Percentiles rank a stretch among this genome's conserved stretches.
Conservation (phyloP, 768 basidiomycete genomes). For the Boletus insuetus region DNA sequence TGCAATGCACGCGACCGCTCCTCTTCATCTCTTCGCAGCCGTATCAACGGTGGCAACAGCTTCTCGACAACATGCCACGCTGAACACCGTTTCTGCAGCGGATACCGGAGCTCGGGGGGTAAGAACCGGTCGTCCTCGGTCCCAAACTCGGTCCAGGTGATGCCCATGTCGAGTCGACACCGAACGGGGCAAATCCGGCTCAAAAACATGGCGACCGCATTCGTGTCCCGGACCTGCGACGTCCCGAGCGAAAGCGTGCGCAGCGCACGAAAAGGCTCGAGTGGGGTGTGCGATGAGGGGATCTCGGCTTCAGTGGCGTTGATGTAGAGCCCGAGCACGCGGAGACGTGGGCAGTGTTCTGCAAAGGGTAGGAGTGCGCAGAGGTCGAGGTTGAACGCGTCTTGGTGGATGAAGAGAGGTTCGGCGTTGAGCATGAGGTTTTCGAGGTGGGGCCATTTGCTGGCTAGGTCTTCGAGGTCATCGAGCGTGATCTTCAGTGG, state of each 20-base stretch:
- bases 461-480: constrained; percentile 46
- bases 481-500: constrained; percentile 35
- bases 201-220: constrained; percentile 49
- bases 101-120: neutral
- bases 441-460: constrained; percentile 44
- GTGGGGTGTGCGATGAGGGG: neutral
- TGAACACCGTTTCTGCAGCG: constrained; percentile 24
- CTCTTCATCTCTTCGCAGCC: constrained; percentile 44
- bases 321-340: constrained; percentile 37
- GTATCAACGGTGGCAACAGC: constrained; percentile 43
- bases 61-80: constrained; percentile 44
- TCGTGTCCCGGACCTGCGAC: constrained; percentile 43
- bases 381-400: constrained; percentile 33
- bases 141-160: constrained; percentile 43
- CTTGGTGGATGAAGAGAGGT: constrained; percentile 32
- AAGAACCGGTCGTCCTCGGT: constrained; percentile 11
- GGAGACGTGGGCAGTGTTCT: constrained; percentile 36
- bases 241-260: constrained; percentile 45
- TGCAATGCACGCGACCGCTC: constrained; percentile 37
- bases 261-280: constrained; percentile 22
- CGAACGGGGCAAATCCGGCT: constrained; percentile 47
- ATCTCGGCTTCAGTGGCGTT: constrained; percentile 30
- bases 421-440: constrained; percentile 46
- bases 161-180: constrained; percentile 43
- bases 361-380: constrained; percentile 40